Evolutionary conservation across 2,329 filamentous ascomycete genomes (phyloP).

Genomic region (Pseudogymnoascus sp.): DNA sequence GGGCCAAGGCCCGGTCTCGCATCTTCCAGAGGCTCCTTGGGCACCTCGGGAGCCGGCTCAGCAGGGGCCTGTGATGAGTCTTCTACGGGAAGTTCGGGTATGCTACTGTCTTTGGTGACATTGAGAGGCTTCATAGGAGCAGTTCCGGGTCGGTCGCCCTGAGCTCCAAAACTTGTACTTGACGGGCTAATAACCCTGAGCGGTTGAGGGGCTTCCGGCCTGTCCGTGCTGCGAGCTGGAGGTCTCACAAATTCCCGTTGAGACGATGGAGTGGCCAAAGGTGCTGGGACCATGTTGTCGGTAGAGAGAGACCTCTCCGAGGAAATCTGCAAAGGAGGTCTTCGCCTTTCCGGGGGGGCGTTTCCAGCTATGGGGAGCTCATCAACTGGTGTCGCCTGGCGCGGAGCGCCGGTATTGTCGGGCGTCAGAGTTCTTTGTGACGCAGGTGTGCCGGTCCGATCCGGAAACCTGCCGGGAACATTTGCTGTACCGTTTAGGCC

Average conservation of each 20-base stretch:
- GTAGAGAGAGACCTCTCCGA: slow-evolving; percentile 26
- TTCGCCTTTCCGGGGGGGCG: slow-evolving; percentile 27
- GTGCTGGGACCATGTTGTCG: slow-evolving; percentile 30
- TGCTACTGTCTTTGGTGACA: neutral
- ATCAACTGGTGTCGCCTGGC: slow-evolving; percentile 22
- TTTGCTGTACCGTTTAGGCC: slow-evolving; percentile 24
- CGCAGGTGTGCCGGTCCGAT: slow-evolving; percentile 25
- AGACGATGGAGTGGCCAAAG: slow-evolving; percentile 30
- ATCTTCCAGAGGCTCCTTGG: neutral
- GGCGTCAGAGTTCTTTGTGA: slow-evolving; percentile 25
- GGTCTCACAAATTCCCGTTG: slow-evolving; percentile 28
- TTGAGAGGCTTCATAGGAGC: neutral
- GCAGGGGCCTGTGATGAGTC: neutral
- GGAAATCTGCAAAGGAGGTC: slow-evolving; percentile 28
- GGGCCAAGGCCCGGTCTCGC: slow-evolving; percentile 45
- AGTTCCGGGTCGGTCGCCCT: neutral
- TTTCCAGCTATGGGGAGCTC: slow-evolving; percentile 22
- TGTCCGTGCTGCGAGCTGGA: slow-evolving; percentile 29
- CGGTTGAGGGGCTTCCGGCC: slow-evolving; percentile 13
- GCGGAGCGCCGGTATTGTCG: slow-evolving; percentile 18
- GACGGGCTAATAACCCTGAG: slow-evolving; percentile 3
- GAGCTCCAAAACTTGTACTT: neutral
- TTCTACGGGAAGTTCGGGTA: neutral
- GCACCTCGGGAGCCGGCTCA: neutral
- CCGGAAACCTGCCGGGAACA: slow-evolving; percentile 26